Percentiles rank a stretch among this genome's conserved stretches.
Evolutionary conservation across 305 asterid genomes (phyloP).

Genomic region (Fraxinus albicans): DNA sequence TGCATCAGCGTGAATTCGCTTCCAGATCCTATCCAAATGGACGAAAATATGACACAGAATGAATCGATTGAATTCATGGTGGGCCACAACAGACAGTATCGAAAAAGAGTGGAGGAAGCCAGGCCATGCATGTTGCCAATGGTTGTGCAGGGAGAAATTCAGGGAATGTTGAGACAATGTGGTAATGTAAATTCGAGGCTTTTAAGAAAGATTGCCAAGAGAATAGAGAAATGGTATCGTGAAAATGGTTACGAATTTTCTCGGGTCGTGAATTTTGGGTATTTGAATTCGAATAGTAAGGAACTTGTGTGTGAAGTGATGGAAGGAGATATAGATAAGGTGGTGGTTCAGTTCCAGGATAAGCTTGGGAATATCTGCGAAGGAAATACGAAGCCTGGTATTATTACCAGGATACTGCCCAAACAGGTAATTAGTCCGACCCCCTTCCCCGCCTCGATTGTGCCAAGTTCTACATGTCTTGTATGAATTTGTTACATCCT

Average conservation of each 20-base stretch:
- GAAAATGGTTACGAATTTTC: slow-evolving; percentile 87
- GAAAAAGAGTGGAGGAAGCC: slow-evolving; percentile 65
- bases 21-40: slow-evolving; percentile 83
- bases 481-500: too few relatives aligned
- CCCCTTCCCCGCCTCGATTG: too few relatives aligned
- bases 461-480: too few relatives aligned
- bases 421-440: too few relatives aligned
- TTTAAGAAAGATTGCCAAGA: slow-evolving; percentile 85
- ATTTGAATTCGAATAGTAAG: slow-evolving; percentile 61
- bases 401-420: too few relatives aligned
- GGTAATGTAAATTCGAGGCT: slow-evolving; percentile 81
- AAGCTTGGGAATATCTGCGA: slow-evolving; percentile 90
- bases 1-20: slow-evolving; percentile 80
- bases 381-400: slow-evolving; percentile 54
- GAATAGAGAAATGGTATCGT: slow-evolving; percentile 91
- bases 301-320: slow-evolving; percentile 96
- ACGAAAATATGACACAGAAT: slow-evolving; percentile 74
- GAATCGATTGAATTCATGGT: slow-evolving; percentile 60
- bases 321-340: slow-evolving; percentile 93
- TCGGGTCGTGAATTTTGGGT: slow-evolving; percentile 83
- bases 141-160: slow-evolving; percentile 64
- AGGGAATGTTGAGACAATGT: slow-evolving; percentile 58
- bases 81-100: slow-evolving; percentile 72
- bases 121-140: slow-evolving; percentile 80
- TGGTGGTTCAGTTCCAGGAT: slow-evolving; percentile 86